Conservation (phyloP, 164 flowering plant species). For the Tetrastigma voinierianum region DNA sequence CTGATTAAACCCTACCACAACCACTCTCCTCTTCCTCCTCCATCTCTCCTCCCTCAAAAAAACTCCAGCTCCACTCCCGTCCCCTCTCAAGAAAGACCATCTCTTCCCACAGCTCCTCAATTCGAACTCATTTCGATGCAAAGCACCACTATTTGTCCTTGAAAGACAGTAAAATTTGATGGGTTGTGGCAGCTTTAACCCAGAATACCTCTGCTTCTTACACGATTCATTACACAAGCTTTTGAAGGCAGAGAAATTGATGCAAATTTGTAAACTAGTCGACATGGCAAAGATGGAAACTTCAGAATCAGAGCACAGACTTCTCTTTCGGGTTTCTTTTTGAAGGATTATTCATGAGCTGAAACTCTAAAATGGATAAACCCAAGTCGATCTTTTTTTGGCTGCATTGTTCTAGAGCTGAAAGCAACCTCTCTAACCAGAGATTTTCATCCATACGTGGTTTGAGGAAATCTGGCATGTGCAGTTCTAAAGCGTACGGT, state of each 20-base stretch:
- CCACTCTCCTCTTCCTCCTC: conserved; percentile 41
- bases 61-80: conserved; percentile 30
- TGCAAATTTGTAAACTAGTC: conserved; percentile 18
- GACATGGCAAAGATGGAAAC: conserved; percentile 17
- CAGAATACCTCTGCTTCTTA: background rate
- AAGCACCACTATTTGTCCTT: conserved; percentile 20
- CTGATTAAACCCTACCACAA: conserved; percentile 51
- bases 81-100: conserved; percentile 23
- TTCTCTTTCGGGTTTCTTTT: conserved; percentile 1
- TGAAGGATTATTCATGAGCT: conserved; percentile 4
- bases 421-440: too few relatives aligned
- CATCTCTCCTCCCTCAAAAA: conserved; percentile 25
- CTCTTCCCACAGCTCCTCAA: conserved; percentile 22
- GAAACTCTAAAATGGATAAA: background rate
- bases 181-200: conserved; percentile 18
- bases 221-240: background rate
- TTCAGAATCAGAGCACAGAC: background rate
- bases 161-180: conserved; percentile 3
- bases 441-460: too few relatives aligned
- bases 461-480: too few relatives aligned
- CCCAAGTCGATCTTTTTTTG: background rate
- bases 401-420: too few relatives aligned
- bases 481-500: too few relatives aligned
- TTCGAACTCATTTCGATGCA: conserved; percentile 18
- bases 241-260: conserved; percentile 17